phyloP scores from a whole-genome alignment of 371 early-diverging fungal genomes.

The Haplosporangium sp. region DNA sequence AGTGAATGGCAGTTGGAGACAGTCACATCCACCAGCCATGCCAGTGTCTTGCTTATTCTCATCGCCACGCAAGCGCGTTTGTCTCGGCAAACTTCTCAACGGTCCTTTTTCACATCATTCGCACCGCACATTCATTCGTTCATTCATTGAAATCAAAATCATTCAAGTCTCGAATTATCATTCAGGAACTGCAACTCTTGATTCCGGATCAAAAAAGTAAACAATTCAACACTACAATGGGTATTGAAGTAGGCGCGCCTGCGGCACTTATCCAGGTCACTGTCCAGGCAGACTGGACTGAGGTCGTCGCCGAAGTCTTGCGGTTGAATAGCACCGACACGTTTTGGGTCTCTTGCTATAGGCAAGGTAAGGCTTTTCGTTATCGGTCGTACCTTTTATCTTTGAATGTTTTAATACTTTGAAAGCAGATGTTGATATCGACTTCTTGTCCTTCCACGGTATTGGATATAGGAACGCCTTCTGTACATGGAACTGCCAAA shows the following conservation, averaged over 20 bases:
- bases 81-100: no score
- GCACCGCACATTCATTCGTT: no score
- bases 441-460: background rate
- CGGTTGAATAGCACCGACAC: slow-evolving; percentile 33
- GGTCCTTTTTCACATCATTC: no score
- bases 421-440: slow-evolving; percentile 10
- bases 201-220: slow-evolving; percentile 3
- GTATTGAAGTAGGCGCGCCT: slow-evolving; percentile 34
- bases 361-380: slow-evolving; percentile 51
- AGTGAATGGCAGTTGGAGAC: no score
- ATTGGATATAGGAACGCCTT: slow-evolving; percentile 19
- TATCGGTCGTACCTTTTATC: background rate
- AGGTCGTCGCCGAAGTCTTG: slow-evolving; percentile 41
- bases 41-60: no score
- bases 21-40: no score
- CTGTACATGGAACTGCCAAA: slow-evolving; percentile 58
- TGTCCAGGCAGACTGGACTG: slow-evolving; percentile 54
- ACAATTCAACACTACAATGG: no score
- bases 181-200: background rate
- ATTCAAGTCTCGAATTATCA: no score
- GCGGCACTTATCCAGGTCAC: slow-evolving; percentile 44
- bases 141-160: no score
- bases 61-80: no score
- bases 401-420: background rate
- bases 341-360: slow-evolving; percentile 69